These are phyloP conservation scores for Pisolithus albus DNA, from an alignment of 768 basidiomycete genomes.

Conservation along the genomic window DNA sequence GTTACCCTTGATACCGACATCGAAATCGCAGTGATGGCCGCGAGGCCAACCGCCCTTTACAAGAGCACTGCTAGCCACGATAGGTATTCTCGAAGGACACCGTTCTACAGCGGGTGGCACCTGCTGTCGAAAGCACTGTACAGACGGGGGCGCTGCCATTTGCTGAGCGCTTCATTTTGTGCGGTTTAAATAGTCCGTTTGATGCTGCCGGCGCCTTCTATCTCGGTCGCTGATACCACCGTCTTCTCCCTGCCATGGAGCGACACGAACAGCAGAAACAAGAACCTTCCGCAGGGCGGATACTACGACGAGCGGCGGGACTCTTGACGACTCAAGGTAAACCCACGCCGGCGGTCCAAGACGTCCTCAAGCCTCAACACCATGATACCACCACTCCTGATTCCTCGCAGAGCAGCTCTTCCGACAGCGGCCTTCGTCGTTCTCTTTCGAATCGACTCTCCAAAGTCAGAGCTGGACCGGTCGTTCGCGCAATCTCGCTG, in stretches of 20 bases:
- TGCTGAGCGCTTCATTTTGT: no score
- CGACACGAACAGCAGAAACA: neutral
- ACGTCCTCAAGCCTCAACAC: neutral
- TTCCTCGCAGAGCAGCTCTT: neutral
- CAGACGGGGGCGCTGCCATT: no score
- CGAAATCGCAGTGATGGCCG: no score
- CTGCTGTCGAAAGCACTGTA: no score
- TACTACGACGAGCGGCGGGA: slow-evolving; percentile 34
- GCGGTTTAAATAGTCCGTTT: neutral
- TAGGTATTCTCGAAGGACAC: no score
- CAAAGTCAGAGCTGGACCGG: slow-evolving; percentile 22
- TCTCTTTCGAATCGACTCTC: slow-evolving; percentile 34
- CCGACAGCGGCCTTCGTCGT: slow-evolving; percentile 16
- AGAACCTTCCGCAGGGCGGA: slow-evolving; percentile 10
- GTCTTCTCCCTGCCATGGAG: neutral
- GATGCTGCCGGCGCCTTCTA: neutral
- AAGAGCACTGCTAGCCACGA: no score
- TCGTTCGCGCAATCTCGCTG: slow-evolving; percentile 26
- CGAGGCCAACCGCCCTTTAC: no score
- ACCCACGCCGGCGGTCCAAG: slow-evolving; percentile 7
- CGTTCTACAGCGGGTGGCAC: no score
- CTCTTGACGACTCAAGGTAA: slow-evolving; percentile 29
- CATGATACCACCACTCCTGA: neutral
- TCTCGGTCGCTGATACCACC: neutral
- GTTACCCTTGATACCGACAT: no score